These are phyloP conservation scores for Gracilaria gracilis DNA, from an alignment of 23 red algal species.

Conservation along the genomic window DNA sequence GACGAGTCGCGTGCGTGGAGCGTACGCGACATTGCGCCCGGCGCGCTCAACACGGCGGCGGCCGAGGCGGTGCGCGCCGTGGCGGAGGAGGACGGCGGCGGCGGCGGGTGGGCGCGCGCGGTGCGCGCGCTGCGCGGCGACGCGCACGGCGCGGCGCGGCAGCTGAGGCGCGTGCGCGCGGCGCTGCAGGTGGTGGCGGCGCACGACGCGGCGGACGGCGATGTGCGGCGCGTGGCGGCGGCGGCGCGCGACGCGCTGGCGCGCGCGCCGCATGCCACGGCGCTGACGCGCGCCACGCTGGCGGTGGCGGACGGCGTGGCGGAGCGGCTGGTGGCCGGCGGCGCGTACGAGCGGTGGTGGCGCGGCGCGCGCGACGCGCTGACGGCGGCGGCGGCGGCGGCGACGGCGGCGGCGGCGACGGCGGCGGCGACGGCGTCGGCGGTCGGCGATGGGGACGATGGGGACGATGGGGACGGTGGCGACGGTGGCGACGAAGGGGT, in stretches of 20 bases:
- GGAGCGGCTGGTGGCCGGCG: neutral
- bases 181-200: too few species aligned
- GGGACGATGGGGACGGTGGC: neutral
- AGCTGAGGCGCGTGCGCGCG: constrained; percentile 7
- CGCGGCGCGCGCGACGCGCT: constrained; percentile 31
- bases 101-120: constrained; percentile 3
- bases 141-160: neutral
- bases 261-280: neutral
- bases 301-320: constrained; percentile 23
- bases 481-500: neutral
- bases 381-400: neutral
- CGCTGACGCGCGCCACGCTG: constrained; percentile 14
- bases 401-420: neutral
- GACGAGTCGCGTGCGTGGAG: neutral
- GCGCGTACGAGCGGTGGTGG: constrained; percentile 64
- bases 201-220: too few species aligned
- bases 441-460: neutral
- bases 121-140: constrained; percentile 12
- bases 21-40: neutral
- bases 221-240: neutral
- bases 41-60: neutral
- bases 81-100: neutral
- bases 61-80: constrained; percentile 4
- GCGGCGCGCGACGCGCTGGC: constrained; percentile 4
- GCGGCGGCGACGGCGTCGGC: neutral